Evolutionary conservation across 352 stramenopile species (phyloP).

Genomic region (Paralagenidium karlingii): DNA sequence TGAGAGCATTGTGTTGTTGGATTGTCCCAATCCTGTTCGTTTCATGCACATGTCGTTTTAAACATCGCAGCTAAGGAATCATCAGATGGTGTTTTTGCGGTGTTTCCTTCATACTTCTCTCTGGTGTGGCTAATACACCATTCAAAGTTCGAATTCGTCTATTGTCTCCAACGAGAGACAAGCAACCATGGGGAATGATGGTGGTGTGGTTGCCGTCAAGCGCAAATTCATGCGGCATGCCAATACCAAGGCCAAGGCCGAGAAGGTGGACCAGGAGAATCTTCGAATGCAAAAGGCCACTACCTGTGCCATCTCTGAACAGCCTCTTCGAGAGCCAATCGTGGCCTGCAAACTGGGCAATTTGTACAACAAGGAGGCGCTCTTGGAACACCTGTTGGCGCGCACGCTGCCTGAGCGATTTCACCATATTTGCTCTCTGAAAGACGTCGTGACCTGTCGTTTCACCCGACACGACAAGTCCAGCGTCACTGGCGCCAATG

Average conservation of each 20-base stretch:
- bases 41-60: too few relatives aligned
- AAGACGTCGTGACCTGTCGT: slow-evolving; percentile 76
- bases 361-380: slow-evolving; percentile 87
- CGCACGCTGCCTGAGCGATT: slow-evolving; percentile 61
- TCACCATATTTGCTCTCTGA: slow-evolving; percentile 72
- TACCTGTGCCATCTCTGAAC: slow-evolving; percentile 74
- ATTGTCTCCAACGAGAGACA: too few relatives aligned
- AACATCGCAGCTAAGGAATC: too few relatives aligned
- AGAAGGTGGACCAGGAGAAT: slow-evolving; percentile 51
- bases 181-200: slow-evolving; percentile 89
- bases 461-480: slow-evolving; percentile 11
- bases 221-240: slow-evolving; percentile 87
- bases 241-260: slow-evolving; percentile 51
- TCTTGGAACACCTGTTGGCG: slow-evolving; percentile 75
- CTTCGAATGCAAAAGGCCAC: slow-evolving; percentile 38
- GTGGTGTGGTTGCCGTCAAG: slow-evolving; percentile 89
- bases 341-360: slow-evolving; percentile 84
- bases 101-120: too few relatives aligned
- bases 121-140: too few relatives aligned
- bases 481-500: background rate
- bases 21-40: too few relatives aligned
- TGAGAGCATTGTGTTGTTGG: too few relatives aligned
- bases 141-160: too few relatives aligned
- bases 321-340: slow-evolving; percentile 70
- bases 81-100: too few relatives aligned